Conservation (phyloP, 306 rosid species). For the Vigna radiata region DNA sequence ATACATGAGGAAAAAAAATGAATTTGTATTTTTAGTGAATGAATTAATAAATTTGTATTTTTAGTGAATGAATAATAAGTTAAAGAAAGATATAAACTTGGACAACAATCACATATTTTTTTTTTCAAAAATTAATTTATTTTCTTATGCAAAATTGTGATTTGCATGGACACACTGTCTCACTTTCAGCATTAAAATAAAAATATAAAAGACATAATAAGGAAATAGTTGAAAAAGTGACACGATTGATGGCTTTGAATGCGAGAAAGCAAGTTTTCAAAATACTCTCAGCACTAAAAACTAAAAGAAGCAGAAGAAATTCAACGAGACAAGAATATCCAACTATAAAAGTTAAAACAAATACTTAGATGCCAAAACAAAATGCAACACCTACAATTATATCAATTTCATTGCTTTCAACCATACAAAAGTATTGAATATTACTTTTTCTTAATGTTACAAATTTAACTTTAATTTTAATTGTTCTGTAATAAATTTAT, state of each 20-base stretch:
- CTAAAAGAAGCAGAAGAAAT: background rate
- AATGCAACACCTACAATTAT: too few species aligned
- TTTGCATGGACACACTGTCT: background rate
- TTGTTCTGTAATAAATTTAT: too few species aligned
- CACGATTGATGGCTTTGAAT: background rate
- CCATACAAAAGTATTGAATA: too few species aligned
- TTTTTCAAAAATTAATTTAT: background rate
- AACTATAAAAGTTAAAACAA: background rate
- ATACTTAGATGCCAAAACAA: conserved; percentile 31
- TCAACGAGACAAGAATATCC: conserved; percentile 17
- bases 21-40: too few species aligned
- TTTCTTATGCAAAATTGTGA: background rate
- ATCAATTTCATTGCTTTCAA: too few species aligned
- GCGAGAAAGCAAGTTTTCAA: background rate
- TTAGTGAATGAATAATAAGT: background rate
- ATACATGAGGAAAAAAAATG: too few species aligned
- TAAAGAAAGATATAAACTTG: background rate
- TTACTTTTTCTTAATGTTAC: too few species aligned
- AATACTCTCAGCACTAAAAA: background rate
- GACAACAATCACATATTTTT: background rate
- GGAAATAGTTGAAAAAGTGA: background rate
- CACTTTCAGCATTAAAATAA: background rate
- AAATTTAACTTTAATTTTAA: too few species aligned
- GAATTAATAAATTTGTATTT: background rate
- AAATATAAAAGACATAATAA: background rate